A percentile compares a stretch with the other conserved stretches of the same genome.
phyloP scores from a whole-genome alignment of 176 grass and related monocot species.

The Areca catechu region DNA sequence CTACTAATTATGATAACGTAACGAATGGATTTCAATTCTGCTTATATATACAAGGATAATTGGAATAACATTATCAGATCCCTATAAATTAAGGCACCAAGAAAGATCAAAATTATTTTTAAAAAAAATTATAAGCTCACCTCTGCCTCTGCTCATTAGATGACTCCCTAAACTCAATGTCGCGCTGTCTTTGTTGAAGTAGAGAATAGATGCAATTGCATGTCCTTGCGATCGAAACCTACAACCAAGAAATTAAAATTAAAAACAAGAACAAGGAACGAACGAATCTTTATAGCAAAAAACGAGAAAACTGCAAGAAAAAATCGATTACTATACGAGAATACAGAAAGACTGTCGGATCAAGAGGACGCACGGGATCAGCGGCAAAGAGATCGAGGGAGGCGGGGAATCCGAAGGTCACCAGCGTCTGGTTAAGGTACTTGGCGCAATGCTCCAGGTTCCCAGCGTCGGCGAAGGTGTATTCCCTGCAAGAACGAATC shows the following conservation, averaged over 20 bases:
- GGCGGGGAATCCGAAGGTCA: constrained; percentile 89
- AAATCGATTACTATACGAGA: background rate
- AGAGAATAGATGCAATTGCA: constrained; percentile 84
- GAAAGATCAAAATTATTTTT: too few species aligned
- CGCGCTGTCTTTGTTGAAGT: constrained; percentile 86
- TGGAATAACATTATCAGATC: too few species aligned
- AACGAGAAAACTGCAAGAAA: background rate
- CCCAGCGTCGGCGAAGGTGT: constrained; percentile 60
- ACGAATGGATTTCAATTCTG: too few species aligned
- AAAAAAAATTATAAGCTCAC: constrained; percentile 30
- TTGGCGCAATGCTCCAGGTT: constrained; percentile 88
- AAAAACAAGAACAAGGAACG: background rate
- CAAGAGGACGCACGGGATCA: constrained; percentile 52
- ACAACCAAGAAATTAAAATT: background rate
- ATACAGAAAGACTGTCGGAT: background rate
- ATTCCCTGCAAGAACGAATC: constrained; percentile 32
- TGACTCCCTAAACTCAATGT: constrained; percentile 81
- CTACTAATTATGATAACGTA: too few species aligned
- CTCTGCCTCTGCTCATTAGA: constrained; percentile 78
- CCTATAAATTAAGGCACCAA: too few species aligned
- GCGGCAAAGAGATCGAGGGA: constrained; percentile 96
- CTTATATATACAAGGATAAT: too few species aligned
- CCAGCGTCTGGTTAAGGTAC: constrained; percentile 98
- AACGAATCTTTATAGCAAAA: background rate
- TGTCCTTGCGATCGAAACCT: constrained; percentile 84